Conservation (phyloP, 2,329 filamentous ascomycete species). For the Monilinia aucupariae region DNA sequence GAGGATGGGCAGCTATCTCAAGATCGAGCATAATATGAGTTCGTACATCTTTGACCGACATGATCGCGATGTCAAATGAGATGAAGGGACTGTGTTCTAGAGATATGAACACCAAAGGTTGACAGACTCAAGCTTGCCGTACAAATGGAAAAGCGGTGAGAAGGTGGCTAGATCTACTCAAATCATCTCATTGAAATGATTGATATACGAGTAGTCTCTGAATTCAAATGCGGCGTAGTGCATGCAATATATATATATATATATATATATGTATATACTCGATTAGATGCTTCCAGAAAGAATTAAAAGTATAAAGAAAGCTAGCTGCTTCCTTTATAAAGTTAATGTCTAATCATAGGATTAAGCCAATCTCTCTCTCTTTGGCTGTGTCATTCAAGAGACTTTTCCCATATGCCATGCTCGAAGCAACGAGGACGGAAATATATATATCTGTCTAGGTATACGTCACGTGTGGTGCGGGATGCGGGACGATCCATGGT, state of each 20-base stretch:
- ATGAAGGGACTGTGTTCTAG: not conserved
- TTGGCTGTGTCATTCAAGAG: too few species aligned
- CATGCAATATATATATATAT: not conserved
- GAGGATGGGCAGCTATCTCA: conserved; percentile 4
- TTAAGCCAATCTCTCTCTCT: too few species aligned
- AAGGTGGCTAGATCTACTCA: not conserved
- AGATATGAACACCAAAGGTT: not conserved
- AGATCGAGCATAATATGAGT: conserved; percentile 10
- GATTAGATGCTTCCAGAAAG: not conserved
- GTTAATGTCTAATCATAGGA: too few species aligned
- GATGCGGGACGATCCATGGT: not conserved
- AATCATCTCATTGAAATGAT: not conserved
- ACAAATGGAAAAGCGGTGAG: not conserved
- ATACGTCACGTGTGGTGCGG: too few species aligned
- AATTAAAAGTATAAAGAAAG: too few species aligned
- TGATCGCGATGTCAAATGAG: not conserved
- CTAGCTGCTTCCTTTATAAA: too few species aligned
- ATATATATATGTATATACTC: not conserved
- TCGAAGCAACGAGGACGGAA: too few species aligned
- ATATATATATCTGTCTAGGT: too few species aligned
- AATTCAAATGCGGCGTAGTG: not conserved
- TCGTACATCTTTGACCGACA: conserved; percentile 4
- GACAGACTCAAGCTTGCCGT: not conserved
- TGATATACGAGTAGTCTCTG: not conserved
- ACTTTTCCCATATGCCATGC: too few species aligned